A percentile compares a stretch with the other conserved stretches of the same genome.
Conservation (phyloP, 2,329 filamentous ascomycete species). For the Sporothrix euskadiensis region DNA sequence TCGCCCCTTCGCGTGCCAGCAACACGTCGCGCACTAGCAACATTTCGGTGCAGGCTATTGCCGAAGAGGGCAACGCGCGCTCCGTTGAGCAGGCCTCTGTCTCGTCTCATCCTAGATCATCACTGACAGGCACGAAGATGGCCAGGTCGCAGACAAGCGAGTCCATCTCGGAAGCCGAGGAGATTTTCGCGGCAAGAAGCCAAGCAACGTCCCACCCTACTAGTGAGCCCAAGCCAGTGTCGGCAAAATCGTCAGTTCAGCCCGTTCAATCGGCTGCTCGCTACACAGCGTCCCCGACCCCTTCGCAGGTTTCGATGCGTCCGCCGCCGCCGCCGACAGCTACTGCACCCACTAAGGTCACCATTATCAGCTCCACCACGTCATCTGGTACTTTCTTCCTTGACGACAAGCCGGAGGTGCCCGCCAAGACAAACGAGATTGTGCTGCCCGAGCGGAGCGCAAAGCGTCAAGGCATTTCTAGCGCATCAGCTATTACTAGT, state of each 20-base stretch:
- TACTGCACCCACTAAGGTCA: constrained; percentile 39
- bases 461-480: constrained; percentile 23
- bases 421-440: constrained; percentile 36
- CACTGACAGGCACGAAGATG: constrained; percentile 20
- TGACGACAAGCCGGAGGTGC: constrained; percentile 42
- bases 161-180: constrained; percentile 50
- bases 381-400: constrained; percentile 40
- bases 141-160: constrained; percentile 31
- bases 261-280: not conserved
- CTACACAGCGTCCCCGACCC: constrained; percentile 15
- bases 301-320: not conserved
- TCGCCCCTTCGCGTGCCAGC: constrained; percentile 40
- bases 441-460: constrained; percentile 33
- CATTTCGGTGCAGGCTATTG: constrained; percentile 45
- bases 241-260: not conserved
- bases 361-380: constrained; percentile 39
- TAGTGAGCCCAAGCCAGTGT: not conserved
- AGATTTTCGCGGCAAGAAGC: constrained; percentile 34
- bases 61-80: constrained; percentile 43
- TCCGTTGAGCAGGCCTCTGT: constrained; percentile 23
- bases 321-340: constrained; percentile 31
- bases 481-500: not conserved
- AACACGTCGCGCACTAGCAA: constrained; percentile 47
- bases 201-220: not conserved
- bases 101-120: constrained; percentile 14